Base-by-base conservation (phyloP, 495 filamentous ascomycete genomes). In the Penicillium fimorum region DNA sequence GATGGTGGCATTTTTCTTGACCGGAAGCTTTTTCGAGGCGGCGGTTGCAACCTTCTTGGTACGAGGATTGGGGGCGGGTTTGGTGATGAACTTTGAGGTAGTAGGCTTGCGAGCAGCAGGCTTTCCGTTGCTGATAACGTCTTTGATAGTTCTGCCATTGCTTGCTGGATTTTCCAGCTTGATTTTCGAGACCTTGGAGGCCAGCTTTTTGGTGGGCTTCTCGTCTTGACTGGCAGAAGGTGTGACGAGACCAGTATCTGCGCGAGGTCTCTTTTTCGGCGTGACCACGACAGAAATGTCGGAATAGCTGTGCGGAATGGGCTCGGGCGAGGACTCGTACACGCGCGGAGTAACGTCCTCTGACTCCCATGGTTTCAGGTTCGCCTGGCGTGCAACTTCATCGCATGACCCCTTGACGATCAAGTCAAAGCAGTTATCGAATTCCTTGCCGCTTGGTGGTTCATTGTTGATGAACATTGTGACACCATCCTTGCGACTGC, bases 401-500 rank as follows among this genome's bases (percentile, higher is more conserved):
- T 98, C 94, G 64, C 89, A 96, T 57, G 89, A 87, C 13, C 91
- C 92, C 57, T 82, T 82, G 48, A 98, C 87, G 11, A 97, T 83
- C 56, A 96, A 71, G 71, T 98, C 94, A 83, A 91, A 98, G 65
- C 89, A 91, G 55, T 91, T 85, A 65, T 92, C 90, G 53, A 97
- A 88, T 47, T 96, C 92, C 60, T 87, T 87, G 24, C 89, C 87
- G 11, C 79, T 77, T 8, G 94, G 94, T 0, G 88, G 82, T 54
- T 94, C 90, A 47, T 90, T 83, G 72, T 97, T 97, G 65, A 98
- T 89, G 89, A 92, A 98, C 42, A 96, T 87, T 2, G 92, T 88
- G 45, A 96, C 78, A n/a, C 94, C 95, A 60, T 94, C 91, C 56
- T 88, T 83, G 45, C 90, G 84, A 62, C 83, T 81, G 53, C 91